phyloP scores from a whole-genome alignment of 257 asterid species.

The Ballota nigra region DNA sequence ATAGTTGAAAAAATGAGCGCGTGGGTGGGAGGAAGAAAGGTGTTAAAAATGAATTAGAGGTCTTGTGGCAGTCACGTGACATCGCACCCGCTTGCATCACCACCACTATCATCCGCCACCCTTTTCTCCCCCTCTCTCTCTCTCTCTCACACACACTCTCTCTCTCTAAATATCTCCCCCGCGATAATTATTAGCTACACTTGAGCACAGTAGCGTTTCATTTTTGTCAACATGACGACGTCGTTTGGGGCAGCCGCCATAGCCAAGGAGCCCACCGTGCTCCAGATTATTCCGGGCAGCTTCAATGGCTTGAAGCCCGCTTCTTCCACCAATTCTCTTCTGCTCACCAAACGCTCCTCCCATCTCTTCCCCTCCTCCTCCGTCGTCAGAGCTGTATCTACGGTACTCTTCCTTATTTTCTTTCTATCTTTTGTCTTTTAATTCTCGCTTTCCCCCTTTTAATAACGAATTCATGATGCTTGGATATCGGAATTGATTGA shows the following conservation, averaged over 20 bases:
- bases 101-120: not conserved
- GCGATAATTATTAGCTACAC: not conserved
- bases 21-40: not conserved
- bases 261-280: conserved; percentile 33
- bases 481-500: not conserved
- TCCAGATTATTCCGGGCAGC: conserved; percentile 34
- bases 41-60: not conserved
- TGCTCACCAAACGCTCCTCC: conserved; percentile 35
- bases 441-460: not conserved
- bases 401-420: conserved; percentile 36
- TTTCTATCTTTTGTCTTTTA: not conserved
- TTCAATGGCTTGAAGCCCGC: conserved; percentile 38
- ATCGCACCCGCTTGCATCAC: not conserved
- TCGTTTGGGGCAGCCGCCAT: conserved; percentile 47
- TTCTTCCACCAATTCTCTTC: conserved; percentile 38
- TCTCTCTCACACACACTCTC: not conserved
- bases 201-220: not conserved
- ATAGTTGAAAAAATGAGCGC: too few relatives aligned
- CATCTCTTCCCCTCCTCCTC: conserved; percentile 31
- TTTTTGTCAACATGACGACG: conserved; percentile 38
- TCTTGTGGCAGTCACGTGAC: conserved; percentile 39
- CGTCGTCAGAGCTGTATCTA: conserved; percentile 65
- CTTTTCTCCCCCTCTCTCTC: not conserved
- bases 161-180: not conserved
- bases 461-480: not conserved